Evolutionary conservation across 768 basidiomycete genomes (phyloP), one percentile per base, ranked within the genome.

Genomic region (Suillus spraguei): DNA sequence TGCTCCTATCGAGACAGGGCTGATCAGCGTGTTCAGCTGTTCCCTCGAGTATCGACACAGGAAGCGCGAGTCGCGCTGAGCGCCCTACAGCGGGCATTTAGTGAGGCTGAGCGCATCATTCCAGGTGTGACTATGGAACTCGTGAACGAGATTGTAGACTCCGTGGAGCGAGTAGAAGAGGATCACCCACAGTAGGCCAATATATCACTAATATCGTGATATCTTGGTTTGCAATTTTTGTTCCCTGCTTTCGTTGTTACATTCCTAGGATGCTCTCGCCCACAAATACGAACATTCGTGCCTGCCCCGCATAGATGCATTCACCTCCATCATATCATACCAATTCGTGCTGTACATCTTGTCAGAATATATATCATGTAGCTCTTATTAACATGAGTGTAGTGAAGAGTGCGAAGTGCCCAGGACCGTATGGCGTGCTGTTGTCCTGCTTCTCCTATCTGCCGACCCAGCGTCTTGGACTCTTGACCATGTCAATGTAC

Each of bases 31-130:
- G 17, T 41, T 41, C 24, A 58, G 56, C n/a, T 58, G 11, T 58
- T 58, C 39, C 93, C 93, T 64, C 87, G 97, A 49, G 92, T 99
- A 28, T 89, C 93, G 0, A 92, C 94, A n/a, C 90, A 92, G 68
- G 95, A 97, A 74, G 94, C 95, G 10, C 85, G 93, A 63, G 84
- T 92, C 35, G 91, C 92, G 22, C 83, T 99, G 59, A 91, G 89
- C 63, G 85, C 91, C 92, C 92, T 99, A 13, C 92, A 97, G 68
- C 85, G 92, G 36, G 96, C 97, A 3, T 96, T 98, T 71, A 92
- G 93, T 33, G 94, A 97, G 35, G 96, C 96, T 14, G 97, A 99
- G 78, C 84, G 92, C 64, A 90, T 94, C 62, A 97, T 99, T 68
- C 97, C 97, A 9, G 97, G 97, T 5, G 89, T 99, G 36, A 92